Evolutionary conservation across 768 basidiomycete species (phyloP).

Genomic region (Amanita polypyramis): DNA sequence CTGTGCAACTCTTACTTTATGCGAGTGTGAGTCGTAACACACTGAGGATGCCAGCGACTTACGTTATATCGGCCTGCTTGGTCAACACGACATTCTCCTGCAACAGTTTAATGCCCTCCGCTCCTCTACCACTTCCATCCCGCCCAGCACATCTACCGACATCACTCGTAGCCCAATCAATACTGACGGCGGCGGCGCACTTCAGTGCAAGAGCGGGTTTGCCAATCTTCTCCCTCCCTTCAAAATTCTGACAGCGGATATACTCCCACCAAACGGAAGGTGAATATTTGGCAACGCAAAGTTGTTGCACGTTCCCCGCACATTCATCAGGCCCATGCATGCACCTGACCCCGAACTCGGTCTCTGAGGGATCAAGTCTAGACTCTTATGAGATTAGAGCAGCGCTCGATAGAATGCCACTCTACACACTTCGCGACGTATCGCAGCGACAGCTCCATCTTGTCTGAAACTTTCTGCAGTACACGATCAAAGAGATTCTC

Average conservation of each 20-base stretch:
- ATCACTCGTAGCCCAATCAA: slow-evolving; percentile 58
- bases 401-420: neutral
- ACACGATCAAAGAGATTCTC: slow-evolving; percentile 72
- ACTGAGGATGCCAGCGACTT: slow-evolving; percentile 6
- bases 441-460: slow-evolving; percentile 57
- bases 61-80: slow-evolving; percentile 46
- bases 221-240: slow-evolving; percentile 55
- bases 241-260: slow-evolving; percentile 69
- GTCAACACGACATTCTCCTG: slow-evolving; percentile 43
- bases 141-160: slow-evolving; percentile 49
- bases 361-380: slow-evolving; percentile 55
- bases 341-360: slow-evolving; percentile 72
- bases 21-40: neutral
- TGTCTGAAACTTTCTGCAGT: slow-evolving; percentile 45
- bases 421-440: slow-evolving; percentile 64
- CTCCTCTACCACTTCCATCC: slow-evolving; percentile 50
- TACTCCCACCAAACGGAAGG: slow-evolving; percentile 73
- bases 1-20: slow-evolving; percentile 74
- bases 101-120: slow-evolving; percentile 57
- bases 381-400: slow-evolving; percentile 2
- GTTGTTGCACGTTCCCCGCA: slow-evolving; percentile 79
- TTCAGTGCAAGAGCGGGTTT: slow-evolving; percentile 46
- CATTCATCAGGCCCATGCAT: slow-evolving; percentile 78
- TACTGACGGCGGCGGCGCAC: slow-evolving; percentile 53
- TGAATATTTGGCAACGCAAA: slow-evolving; percentile 64